phyloP scores from a whole-genome alignment of 1,284 basidiomycete species.

The Cutaneotrichosporon sp. region DNA sequence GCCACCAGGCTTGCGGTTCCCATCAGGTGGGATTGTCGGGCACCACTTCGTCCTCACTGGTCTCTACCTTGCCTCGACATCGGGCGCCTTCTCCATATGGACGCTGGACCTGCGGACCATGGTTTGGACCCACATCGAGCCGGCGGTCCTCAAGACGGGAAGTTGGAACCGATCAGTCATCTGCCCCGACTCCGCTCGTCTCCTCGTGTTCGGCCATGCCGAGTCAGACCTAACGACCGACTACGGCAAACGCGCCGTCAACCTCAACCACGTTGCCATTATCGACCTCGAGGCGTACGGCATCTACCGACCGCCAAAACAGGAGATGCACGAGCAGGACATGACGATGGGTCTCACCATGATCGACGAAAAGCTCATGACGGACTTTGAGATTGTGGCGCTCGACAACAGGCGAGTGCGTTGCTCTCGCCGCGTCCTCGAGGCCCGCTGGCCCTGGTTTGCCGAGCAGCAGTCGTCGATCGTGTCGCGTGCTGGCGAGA shows the following conservation, averaged over 20 bases:
- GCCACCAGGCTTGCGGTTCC: slow-evolving; percentile 88
- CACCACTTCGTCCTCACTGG: slow-evolving; percentile 82
- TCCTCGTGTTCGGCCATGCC: slow-evolving; percentile 82
- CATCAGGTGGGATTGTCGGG: slow-evolving; percentile 82
- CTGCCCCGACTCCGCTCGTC: slow-evolving; percentile 70
- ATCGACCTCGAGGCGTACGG: slow-evolving; percentile 89
- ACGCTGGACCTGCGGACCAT: slow-evolving; percentile 72
- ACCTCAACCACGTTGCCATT: slow-evolving; percentile 84
- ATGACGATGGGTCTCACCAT: slow-evolving; percentile 63
- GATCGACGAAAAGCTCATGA: slow-evolving; percentile 66
- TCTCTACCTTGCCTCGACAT: slow-evolving; percentile 81
- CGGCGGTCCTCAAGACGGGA: slow-evolving; percentile 66
- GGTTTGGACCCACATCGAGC: slow-evolving; percentile 79
- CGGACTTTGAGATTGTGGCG: slow-evolving; percentile 86
- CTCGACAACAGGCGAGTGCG: slow-evolving; percentile 78
- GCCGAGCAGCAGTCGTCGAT: slow-evolving; percentile 58
- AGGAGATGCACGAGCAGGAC: slow-evolving; percentile 65
- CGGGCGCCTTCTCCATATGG: slow-evolving; percentile 72
- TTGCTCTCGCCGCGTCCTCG: slow-evolving; percentile 74
- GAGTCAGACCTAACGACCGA: slow-evolving; percentile 82
- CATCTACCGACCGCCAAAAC: slow-evolving; percentile 75
- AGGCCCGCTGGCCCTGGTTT: slow-evolving; percentile 93
- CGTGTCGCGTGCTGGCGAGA: slow-evolving; percentile 16
- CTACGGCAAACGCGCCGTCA: slow-evolving; percentile 81
- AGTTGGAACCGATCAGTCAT: slow-evolving; percentile 85